These are phyloP conservation scores for Aspergillus proliferans DNA, from an alignment of 2,329 filamentous ascomycete genomes.

Conservation along the genomic window DNA sequence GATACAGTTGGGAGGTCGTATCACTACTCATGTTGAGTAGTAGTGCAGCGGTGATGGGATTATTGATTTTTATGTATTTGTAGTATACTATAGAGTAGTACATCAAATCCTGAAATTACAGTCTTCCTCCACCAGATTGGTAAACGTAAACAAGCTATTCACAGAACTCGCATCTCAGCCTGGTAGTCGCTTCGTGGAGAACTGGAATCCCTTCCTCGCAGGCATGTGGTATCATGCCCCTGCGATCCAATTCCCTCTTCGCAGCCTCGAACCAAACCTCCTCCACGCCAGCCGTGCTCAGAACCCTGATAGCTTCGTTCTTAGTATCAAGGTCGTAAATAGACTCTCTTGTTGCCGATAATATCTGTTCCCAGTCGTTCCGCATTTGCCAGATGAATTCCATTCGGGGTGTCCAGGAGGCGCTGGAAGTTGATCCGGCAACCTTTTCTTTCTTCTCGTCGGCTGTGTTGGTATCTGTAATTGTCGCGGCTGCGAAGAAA, in stretches of 20 bases:
- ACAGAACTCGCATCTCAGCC: conserved; percentile 16
- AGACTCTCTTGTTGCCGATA: conserved; percentile 3
- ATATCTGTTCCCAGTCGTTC: conserved; percentile 14
- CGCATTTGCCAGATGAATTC: conserved; percentile 23
- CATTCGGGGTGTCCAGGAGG: conserved; percentile 15
- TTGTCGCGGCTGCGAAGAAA: conserved; percentile 17
- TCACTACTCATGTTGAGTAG: too few relatives aligned
- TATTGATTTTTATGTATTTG: neutral
- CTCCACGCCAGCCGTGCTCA: conserved; percentile 5
- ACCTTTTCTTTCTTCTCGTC: neutral
- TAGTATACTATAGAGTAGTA: neutral
- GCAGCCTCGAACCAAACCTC: conserved; percentile 21
- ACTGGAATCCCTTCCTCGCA: conserved; percentile 13
- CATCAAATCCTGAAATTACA: too few relatives aligned
- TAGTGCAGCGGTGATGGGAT: too few relatives aligned
- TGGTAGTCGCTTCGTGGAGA: conserved; percentile 14
- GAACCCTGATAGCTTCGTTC: neutral
- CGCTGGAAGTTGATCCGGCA: neutral
- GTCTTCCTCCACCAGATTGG: too few relatives aligned
- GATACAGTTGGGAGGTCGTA: too few relatives aligned
- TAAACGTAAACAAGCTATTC: conserved; percentile 1
- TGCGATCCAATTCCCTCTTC: conserved; percentile 12
- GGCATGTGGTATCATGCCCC: conserved; percentile 17
- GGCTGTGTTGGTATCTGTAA: too few relatives aligned
- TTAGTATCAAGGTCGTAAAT: neutral